Evolutionary conservation across 371 early-diverging fungal species (phyloP).

Genomic region (Mucor piriformis): DNA sequence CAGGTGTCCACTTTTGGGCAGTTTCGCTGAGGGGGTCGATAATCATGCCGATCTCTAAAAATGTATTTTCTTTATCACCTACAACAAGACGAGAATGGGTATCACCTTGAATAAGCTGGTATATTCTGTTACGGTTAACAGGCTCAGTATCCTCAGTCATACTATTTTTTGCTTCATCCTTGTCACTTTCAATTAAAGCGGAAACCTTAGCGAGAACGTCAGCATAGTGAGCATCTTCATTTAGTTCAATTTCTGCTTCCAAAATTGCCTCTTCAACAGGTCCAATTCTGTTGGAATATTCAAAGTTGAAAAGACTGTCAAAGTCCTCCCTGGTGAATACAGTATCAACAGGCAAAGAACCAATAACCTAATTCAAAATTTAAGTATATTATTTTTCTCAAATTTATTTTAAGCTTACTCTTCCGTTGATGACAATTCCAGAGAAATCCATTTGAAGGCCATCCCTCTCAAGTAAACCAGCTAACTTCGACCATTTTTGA

Average conservation of each 20-base stretch:
- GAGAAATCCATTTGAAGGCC: constrained; percentile 28
- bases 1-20: constrained; percentile 77
- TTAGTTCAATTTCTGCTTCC: constrained; percentile 8
- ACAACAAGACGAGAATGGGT: constrained; percentile 29
- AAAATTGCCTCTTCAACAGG: constrained; percentile 34
- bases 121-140: constrained; percentile 30
- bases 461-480: constrained; percentile 13
- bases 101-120: constrained; percentile 14
- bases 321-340: constrained; percentile 57
- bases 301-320: constrained; percentile 46
- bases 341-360: constrained; percentile 45
- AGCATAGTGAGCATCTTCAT: not conserved
- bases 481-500: constrained; percentile 23
- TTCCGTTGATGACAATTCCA: constrained; percentile 42
- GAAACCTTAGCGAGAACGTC: constrained; percentile 29
- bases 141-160: constrained; percentile 17
- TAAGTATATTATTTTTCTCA: not conserved
- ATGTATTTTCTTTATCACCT: constrained; percentile 44
- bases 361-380: constrained; percentile 39
- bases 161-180: constrained; percentile 14
- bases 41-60: constrained; percentile 65
- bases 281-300: constrained; percentile 43
- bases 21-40: constrained; percentile 77
- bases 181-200: constrained; percentile 36
- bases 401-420: constrained; percentile 24